A percentile compares a stretch with the other conserved stretches of the same genome.
These are phyloP conservation scores for Davidsoniella neocaledoniae DNA, from an alignment of 2,329 filamentous ascomycete species.

Conservation along the genomic window DNA sequence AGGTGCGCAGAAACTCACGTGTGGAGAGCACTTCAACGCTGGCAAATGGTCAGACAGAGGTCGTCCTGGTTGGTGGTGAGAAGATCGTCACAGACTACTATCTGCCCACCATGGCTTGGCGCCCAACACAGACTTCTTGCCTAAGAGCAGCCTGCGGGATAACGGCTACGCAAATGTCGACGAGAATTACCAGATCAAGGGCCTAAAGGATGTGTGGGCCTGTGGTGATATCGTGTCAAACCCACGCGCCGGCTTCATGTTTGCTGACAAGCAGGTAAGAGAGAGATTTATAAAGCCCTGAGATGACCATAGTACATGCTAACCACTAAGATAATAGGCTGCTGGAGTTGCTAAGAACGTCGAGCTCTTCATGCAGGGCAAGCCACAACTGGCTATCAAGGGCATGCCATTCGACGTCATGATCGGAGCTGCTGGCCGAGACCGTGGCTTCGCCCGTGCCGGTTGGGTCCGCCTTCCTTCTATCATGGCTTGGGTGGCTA, in stretches of 20 bases:
- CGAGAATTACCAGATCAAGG: slow-evolving; percentile 31
- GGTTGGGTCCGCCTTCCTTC: slow-evolving; percentile 33
- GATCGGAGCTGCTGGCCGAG: slow-evolving; percentile 31
- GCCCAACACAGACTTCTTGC: slow-evolving; percentile 38
- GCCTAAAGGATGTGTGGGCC: slow-evolving; percentile 32
- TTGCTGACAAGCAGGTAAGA: slow-evolving; percentile 37
- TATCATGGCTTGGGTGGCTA: slow-evolving; percentile 32
- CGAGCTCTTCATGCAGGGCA: slow-evolving; percentile 28
- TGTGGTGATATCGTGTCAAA: slow-evolving; percentile 35
- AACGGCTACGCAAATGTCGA: slow-evolving; percentile 32
- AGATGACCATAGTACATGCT: neutral
- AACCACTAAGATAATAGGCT: slow-evolving; percentile 20
- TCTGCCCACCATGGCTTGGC: slow-evolving; percentile 35
- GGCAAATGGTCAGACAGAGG: slow-evolving; percentile 30
- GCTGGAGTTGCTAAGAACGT: slow-evolving; percentile 37
- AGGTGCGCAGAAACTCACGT: slow-evolving; percentile 26
- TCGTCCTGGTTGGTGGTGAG: slow-evolving; percentile 29
- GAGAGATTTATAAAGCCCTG: neutral
- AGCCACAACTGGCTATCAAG: slow-evolving; percentile 28
- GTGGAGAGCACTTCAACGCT: slow-evolving; percentile 22
- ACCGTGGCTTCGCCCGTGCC: slow-evolving; percentile 31
- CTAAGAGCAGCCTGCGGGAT: slow-evolving; percentile 26
- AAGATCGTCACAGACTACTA: slow-evolving; percentile 37
- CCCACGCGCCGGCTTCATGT: slow-evolving; percentile 39
- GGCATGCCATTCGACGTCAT: slow-evolving; percentile 32